These are phyloP conservation scores for Eucalyptus lansdowneana DNA, from an alignment of 345 rosid genomes.

Conservation along the genomic window DNA sequence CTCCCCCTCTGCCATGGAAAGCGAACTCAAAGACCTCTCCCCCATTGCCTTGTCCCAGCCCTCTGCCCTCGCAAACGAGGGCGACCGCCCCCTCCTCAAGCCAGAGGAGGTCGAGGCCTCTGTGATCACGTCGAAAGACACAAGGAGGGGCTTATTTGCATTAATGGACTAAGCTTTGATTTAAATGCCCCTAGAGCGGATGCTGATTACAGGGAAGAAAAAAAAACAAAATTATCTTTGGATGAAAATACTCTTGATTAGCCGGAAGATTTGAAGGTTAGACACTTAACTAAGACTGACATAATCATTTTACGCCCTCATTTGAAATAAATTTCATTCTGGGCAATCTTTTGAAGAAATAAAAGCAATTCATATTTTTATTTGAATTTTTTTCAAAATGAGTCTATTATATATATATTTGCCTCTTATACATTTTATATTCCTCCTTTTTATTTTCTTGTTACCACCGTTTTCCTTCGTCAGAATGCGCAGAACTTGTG, in stretches of 20 bases:
- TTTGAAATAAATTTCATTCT: background rate
- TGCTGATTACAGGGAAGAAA: background rate
- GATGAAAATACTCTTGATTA: background rate
- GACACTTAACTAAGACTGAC: background rate
- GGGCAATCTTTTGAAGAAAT: no score
- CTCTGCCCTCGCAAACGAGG: background rate
- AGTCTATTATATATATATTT: no score
- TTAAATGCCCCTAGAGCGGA: no score
- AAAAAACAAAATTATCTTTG: no score
- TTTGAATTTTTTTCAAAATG: no score
- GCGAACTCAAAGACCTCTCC: conserved; percentile 46
- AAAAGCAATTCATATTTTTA: no score
- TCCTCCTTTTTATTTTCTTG: no score
- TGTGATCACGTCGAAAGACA: background rate
- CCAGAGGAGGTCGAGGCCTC: conserved; percentile 12
- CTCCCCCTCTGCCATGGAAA: conserved; percentile 22
- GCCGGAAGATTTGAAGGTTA: background rate
- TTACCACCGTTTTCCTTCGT: no score
- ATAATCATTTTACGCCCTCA: no score
- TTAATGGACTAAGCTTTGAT: no score
- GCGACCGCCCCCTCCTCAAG: conserved; percentile 65
- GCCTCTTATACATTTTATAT: no score
- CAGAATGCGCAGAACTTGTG: no score
- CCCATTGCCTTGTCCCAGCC: conserved; percentile 6
- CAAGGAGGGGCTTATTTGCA: background rate